Conservation (phyloP, 768 basidiomycete genomes). For the Candolleomyces eurysporus region DNA sequence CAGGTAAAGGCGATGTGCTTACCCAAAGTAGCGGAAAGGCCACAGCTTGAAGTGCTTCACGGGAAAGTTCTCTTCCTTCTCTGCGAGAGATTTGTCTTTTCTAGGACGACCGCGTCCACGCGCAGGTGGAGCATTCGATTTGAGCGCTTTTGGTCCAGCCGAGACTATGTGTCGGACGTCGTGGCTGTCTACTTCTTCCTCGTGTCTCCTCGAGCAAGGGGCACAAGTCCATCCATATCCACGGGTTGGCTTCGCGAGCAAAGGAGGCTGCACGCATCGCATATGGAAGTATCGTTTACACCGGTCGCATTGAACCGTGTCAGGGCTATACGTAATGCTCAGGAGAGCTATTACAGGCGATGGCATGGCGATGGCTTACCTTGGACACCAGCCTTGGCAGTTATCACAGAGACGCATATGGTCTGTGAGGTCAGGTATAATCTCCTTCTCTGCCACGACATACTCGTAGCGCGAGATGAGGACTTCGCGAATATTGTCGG, state of each 20-base stretch:
- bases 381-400: conserved; percentile 88
- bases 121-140: conserved; percentile 70
- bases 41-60: conserved; percentile 89
- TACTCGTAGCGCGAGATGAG: conserved; percentile 88
- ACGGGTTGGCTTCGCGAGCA: conserved; percentile 86
- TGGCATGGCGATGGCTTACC: conserved; percentile 44
- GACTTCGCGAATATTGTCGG: conserved; percentile 73
- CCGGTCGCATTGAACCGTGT: conserved; percentile 85
- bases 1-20: conserved; percentile 26
- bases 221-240: conserved; percentile 99
- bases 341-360: background rate
- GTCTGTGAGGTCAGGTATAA: conserved; percentile 88
- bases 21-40: conserved; percentile 98
- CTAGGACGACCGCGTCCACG: conserved; percentile 74
- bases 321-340: conserved; percentile 49
- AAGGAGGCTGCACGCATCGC: conserved; percentile 88
- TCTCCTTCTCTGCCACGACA: conserved; percentile 92
- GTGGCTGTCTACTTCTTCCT: conserved; percentile 80
- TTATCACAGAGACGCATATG: conserved; percentile 79
- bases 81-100: conserved; percentile 70
- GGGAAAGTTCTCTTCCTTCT: conserved; percentile 72
- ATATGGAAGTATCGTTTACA: conserved; percentile 97
- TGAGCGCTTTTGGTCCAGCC: conserved; percentile 43
- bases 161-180: conserved; percentile 62
- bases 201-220: conserved; percentile 84